phyloP scores from a whole-genome alignment of 768 basidiomycete species.

The Tricholoma saponaceum region DNA sequence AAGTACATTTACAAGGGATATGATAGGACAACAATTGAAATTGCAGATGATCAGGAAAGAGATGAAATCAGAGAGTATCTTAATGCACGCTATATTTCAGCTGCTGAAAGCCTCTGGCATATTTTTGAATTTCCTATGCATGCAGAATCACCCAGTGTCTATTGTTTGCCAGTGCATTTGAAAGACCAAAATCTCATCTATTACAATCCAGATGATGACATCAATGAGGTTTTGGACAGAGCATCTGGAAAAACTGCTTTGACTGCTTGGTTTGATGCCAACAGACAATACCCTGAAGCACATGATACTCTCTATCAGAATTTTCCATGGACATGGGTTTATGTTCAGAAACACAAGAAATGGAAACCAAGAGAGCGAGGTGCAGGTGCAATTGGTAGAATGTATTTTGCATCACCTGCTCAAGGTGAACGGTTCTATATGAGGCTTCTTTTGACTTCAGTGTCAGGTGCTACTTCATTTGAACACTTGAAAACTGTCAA shows the following conservation, averaged over 20 bases:
- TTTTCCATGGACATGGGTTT: constrained; percentile 27
- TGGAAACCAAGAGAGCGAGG: constrained; percentile 13
- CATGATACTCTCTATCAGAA: constrained; percentile 26
- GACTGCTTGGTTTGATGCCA: constrained; percentile 22
- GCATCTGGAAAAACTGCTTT: too few species aligned
- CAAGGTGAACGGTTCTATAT: constrained; percentile 9
- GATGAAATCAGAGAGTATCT: constrained; percentile 25
- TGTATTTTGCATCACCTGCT: constrained; percentile 28
- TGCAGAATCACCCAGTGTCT: constrained; percentile 27
- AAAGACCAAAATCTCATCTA: constrained; percentile 25
- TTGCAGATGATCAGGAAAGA: background rate
- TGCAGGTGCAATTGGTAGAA: constrained; percentile 11
- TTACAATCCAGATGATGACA: constrained; percentile 13
- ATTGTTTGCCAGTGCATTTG: constrained; percentile 32
- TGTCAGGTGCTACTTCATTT: too few species aligned
- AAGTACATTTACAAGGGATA: too few species aligned
- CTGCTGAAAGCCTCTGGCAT: constrained; percentile 28
- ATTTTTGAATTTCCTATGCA: constrained; percentile 29
- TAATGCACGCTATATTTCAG: constrained; percentile 21
- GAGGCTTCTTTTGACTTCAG: too few species aligned
- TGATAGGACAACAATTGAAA: constrained; percentile 54
- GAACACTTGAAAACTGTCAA: too few species aligned
- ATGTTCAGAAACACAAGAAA: constrained; percentile 6
- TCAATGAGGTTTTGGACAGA: background rate
- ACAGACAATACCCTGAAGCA: constrained; percentile 12